Percentiles rank a stretch among this genome's conserved stretches.
Conservation (phyloP, 495 filamentous ascomycete species). For the Tuber brumale region DNA sequence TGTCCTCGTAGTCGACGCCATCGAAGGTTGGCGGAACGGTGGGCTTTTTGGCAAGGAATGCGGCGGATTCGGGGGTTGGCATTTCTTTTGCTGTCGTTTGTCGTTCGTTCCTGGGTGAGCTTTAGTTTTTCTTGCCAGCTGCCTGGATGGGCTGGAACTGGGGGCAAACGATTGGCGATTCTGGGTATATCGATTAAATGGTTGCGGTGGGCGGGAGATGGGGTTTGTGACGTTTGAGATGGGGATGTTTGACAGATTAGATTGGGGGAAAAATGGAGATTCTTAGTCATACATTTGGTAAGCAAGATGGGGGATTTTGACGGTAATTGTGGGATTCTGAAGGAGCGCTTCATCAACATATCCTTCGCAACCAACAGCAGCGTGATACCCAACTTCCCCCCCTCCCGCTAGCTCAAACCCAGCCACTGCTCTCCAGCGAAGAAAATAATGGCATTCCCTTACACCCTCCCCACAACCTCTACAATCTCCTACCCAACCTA, state of each 20-base stretch:
- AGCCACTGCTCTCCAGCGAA: neutral
- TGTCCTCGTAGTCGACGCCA: conserved; percentile 95
- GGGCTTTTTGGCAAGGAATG: conserved; percentile 92
- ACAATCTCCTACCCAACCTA: conserved; percentile 67
- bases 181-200: neutral
- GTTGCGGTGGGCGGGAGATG: neutral
- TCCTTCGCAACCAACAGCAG: neutral
- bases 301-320: neutral
- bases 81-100: conserved; percentile 43
- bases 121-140: neutral
- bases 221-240: conserved; percentile 24
- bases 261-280: neutral
- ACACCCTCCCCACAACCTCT: conserved; percentile 76
- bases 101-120: neutral
- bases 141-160: neutral
- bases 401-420: neutral
- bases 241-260: neutral
- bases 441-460: conserved; percentile 72
- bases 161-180: neutral
- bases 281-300: neutral
- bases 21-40: conserved; percentile 90
- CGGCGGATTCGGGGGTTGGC: conserved; percentile 87
- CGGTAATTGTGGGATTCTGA: neutral
- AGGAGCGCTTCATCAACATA: neutral
- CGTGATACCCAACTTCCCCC: neutral